Evolutionary conservation across 352 stramenopile genomes (phyloP).

Genomic region (Bremia lactucae): DNA sequence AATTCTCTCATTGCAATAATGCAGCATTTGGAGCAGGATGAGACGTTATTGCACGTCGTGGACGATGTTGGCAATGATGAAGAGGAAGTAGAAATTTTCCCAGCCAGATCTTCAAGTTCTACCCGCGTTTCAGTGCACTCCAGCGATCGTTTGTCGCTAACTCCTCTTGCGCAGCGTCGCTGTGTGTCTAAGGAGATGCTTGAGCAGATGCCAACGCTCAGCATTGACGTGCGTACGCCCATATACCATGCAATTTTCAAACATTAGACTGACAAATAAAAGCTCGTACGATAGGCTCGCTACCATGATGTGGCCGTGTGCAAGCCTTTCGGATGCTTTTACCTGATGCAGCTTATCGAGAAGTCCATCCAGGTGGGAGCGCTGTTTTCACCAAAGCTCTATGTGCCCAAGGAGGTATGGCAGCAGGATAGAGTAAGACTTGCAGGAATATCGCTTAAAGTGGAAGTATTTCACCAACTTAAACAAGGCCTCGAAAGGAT

Average conservation of each 20-base stretch:
- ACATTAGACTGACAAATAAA: not conserved
- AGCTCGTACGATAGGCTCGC: conserved; percentile 21
- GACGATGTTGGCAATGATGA: conserved; percentile 12
- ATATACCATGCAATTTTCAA: not conserved
- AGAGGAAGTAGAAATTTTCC: conserved; percentile 19
- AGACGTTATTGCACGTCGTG: conserved; percentile 1
- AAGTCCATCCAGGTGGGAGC: conserved; percentile 67
- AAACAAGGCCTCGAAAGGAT: conserved; percentile 62
- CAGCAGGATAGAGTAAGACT: conserved; percentile 60
- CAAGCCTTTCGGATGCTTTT: conserved; percentile 58
- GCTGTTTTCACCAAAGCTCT: conserved; percentile 61
- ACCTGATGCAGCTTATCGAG: conserved; percentile 74
- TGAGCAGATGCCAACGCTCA: conserved; percentile 58
- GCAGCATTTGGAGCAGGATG: conserved; percentile 4
- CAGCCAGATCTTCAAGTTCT: not conserved
- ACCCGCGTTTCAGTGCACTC: not conserved
- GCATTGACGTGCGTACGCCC: conserved; percentile 31
- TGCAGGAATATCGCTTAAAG: conserved; percentile 43
- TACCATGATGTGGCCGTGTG: conserved; percentile 46
- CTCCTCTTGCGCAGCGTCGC: conserved; percentile 17
- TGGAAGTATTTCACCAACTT: conserved; percentile 52
- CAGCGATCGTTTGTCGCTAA: conserved; percentile 27
- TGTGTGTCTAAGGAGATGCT: conserved; percentile 62
- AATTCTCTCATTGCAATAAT: too few relatives aligned
- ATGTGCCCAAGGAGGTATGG: conserved; percentile 74